Evolutionary conservation across 208 protist species (phyloP).

Genomic region (Trypanosoma conorhini): DNA sequence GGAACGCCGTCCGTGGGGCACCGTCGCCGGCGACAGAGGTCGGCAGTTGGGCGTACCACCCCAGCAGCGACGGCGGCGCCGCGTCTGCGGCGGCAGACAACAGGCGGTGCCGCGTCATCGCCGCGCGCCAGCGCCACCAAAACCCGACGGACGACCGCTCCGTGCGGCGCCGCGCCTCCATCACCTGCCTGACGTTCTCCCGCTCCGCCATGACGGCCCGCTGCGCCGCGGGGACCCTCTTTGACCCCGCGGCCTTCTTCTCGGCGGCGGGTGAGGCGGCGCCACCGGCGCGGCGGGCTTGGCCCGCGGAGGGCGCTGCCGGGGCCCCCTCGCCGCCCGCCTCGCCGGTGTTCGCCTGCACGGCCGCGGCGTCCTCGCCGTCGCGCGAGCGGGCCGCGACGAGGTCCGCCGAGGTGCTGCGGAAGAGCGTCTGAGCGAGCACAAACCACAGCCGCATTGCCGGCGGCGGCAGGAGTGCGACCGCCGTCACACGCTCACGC

Average conservation of each 20-base stretch:
- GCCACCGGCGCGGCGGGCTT: not conserved
- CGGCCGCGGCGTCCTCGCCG: not conserved
- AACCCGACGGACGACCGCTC: slow-evolving; percentile 11
- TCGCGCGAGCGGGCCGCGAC: slow-evolving; percentile 5
- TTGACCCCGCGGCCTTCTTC: not conserved
- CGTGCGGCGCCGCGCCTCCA: not conserved
- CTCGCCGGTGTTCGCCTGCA: not conserved
- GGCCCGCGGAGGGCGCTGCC: not conserved
- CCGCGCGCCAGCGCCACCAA: slow-evolving; percentile 23
- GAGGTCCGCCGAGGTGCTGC: slow-evolving; percentile 36
- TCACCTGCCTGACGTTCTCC: slow-evolving; percentile 7
- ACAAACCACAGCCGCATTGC: slow-evolving; percentile 60
- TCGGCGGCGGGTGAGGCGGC: not conserved
- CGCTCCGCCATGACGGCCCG: slow-evolving; percentile 4
- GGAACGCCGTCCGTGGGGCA: slow-evolving; percentile 9
- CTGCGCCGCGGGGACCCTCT: slow-evolving; percentile 2
- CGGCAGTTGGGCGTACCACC: not conserved
- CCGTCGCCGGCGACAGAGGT: not conserved
- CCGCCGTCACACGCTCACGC: slow-evolving; percentile 17
- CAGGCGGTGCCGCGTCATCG: not conserved
- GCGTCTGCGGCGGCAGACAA: not conserved
- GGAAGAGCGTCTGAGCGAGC: slow-evolving; percentile 52
- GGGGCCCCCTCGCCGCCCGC: not conserved
- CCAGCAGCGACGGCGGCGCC: not conserved
- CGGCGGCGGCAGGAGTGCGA: slow-evolving; percentile 42